A percentile compares a stretch with the other conserved stretches of the same genome.
These are phyloP conservation scores for Apiotrichum domesticum DNA, from an alignment of 1,284 basidiomycete genomes.

Conservation along the genomic window DNA sequence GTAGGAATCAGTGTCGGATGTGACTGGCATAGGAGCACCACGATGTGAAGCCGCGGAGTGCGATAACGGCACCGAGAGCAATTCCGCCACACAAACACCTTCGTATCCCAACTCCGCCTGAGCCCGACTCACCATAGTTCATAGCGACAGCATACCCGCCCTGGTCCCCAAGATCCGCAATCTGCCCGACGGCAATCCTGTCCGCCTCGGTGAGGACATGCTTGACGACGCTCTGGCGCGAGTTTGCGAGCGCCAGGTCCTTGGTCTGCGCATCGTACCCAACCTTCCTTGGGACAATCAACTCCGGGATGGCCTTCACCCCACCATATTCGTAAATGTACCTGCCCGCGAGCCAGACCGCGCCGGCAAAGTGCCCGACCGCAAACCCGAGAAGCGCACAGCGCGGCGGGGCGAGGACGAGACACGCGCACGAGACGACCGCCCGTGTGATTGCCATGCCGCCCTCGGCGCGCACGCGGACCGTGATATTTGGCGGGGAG, in stretches of 20 bases:
- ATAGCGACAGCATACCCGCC: constrained; percentile 90
- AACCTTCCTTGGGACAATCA: neutral
- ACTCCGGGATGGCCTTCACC: neutral
- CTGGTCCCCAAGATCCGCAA: constrained; percentile 76
- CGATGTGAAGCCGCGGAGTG: no score
- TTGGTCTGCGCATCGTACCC: constrained; percentile 11
- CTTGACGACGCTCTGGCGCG: constrained; percentile 60
- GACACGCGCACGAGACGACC: constrained; percentile 57
- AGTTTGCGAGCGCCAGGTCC: constrained; percentile 58
- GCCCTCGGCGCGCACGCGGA: constrained; percentile 76
- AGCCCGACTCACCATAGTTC: constrained; percentile 66
- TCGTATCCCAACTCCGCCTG: no score
- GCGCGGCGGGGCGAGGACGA: constrained; percentile 50
- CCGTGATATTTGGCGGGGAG: constrained; percentile 51
- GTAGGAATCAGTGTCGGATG: no score
- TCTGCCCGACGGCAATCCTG: constrained; percentile 75
- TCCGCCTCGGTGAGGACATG: constrained; percentile 95
- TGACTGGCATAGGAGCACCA: no score
- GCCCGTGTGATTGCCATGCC: constrained; percentile 70
- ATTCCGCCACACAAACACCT: no score
- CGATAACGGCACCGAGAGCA: no score
- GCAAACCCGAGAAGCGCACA: constrained; percentile 74
- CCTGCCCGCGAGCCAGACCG: constrained; percentile 46
- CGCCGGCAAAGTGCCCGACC: constrained; percentile 68
- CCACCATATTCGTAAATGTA: constrained; percentile 36